These are phyloP conservation scores for Citrus sp. DNA, from an alignment of 345 rosid species.

Conservation along the genomic window DNA sequence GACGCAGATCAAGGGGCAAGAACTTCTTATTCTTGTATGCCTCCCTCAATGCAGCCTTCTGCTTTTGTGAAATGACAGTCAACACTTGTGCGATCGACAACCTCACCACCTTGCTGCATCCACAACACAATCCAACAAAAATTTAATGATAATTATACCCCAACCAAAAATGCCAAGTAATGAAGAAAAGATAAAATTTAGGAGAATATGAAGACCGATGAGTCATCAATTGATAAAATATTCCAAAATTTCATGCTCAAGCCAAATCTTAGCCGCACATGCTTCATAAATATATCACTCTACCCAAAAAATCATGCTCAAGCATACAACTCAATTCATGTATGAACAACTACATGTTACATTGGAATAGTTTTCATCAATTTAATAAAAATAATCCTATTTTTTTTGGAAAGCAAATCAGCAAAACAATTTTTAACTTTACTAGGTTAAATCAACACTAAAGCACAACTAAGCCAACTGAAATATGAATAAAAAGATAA, in stretches of 20 bases:
- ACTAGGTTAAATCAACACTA: not conserved
- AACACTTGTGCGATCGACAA: conserved; percentile 83
- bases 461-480: no score
- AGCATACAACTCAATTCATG: not conserved
- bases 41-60: conserved; percentile 82
- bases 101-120: conserved; percentile 89
- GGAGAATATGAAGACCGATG: not conserved
- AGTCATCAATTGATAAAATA: no score
- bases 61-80: conserved; percentile 90
- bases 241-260: no score
- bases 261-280: not conserved
- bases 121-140: not conserved
- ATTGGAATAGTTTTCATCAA: not conserved
- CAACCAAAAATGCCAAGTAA: not conserved
- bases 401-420: not conserved
- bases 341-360: not conserved
- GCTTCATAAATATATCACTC: not conserved
- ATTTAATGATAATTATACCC: not conserved
- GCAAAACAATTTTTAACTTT: not conserved
- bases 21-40: conserved; percentile 76
- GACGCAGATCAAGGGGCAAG: conserved; percentile 89
- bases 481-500: not conserved
- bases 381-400: not conserved
- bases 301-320: not conserved
- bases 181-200: not conserved